Evolutionary conservation across 225 moss, liverwort and hornwort species (phyloP), one percentile per base, ranked within the genome.

Genomic region (Polytrichum formosum): DNA sequence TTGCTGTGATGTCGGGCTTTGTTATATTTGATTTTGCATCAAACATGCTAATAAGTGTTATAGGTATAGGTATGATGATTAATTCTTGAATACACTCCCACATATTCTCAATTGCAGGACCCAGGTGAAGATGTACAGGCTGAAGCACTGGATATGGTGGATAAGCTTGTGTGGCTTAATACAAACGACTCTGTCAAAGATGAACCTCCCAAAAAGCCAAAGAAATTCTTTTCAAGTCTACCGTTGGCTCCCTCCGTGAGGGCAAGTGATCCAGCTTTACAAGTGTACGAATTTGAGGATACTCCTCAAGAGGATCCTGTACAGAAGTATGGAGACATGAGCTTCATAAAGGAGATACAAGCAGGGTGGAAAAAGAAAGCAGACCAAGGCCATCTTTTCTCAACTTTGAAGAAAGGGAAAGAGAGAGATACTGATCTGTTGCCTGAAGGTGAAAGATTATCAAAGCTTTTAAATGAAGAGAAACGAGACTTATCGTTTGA

Each of bases 121-220:
- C 95, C 95, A 63, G 95, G 92, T 26, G 95, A 92, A 76, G 95
- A 95, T 59, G 89, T 92, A 66, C 92, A 95, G 79, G 91, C 95
- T 31, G 68, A 82, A 80, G 95, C 95, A 8, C 71, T 95, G 78
- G 90, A 91, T 68, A 95, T 95, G 92, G 95, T 95, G 70, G 95
- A 95, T 77, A 95, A 95, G 75, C 83, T 95, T 23, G 95, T 95
- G 20, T 95, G 95, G 95, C 72, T 95, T 55, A 92, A 95, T 76
- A 85, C 80, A 26, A 86, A 74, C 46, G 95, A 84, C 65, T 74
- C 75, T 64, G 71, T 91, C 35, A 81, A 90, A 56, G 65, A 90
- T 20, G 83, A 82, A 54, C 83, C 80, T 55, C 86, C 83, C 56
- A 80, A 77, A 71, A 86, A 77, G 60, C 87, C 77, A 17, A 85